These are phyloP conservation scores for Bombardia bombarda DNA, from an alignment of 495 filamentous ascomycete genomes.

Conservation along the genomic window DNA sequence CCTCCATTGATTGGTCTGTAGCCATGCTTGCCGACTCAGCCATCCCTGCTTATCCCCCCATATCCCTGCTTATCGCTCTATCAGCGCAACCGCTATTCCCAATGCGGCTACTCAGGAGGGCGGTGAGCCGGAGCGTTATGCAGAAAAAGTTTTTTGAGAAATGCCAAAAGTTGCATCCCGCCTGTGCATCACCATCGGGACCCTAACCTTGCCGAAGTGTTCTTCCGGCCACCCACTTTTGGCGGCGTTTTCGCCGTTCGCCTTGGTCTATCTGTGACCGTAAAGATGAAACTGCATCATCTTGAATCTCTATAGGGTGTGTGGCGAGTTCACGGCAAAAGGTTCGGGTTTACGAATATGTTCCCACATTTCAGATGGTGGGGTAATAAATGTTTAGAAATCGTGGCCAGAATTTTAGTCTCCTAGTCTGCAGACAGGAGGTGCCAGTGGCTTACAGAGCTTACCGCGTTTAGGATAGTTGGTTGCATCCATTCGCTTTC, in stretches of 20 bases:
- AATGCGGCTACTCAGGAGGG: slow-evolving; percentile 12
- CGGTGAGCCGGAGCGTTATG: slow-evolving; percentile 17
- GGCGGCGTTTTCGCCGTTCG: neutral
- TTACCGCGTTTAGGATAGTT: too few relatives aligned
- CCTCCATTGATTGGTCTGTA: slow-evolving; percentile 16
- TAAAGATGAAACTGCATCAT: too few relatives aligned
- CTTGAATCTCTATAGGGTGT: neutral
- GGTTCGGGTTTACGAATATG: too few relatives aligned
- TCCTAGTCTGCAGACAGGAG: too few relatives aligned
- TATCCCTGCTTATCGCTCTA: slow-evolving; percentile 26
- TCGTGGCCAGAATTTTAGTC: too few relatives aligned
- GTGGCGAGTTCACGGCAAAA: neutral
- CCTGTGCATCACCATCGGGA: neutral
- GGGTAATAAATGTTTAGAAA: too few relatives aligned
- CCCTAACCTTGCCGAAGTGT: neutral
- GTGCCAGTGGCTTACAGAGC: too few relatives aligned
- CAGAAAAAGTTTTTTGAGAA: slow-evolving; percentile 11
- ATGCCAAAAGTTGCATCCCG: neutral
- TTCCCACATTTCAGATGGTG: too few relatives aligned
- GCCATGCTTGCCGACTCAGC: slow-evolving; percentile 10
- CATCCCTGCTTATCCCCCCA: slow-evolving; percentile 11
- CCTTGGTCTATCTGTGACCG: too few relatives aligned
- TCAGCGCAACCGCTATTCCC: slow-evolving; percentile 12
- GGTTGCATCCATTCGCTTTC: too few relatives aligned
- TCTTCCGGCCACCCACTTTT: neutral